A percentile compares a stretch with the other conserved stretches of the same genome.
Conservation (phyloP, 805 yeast genomes). For the Candida qinlingensis region DNA sequence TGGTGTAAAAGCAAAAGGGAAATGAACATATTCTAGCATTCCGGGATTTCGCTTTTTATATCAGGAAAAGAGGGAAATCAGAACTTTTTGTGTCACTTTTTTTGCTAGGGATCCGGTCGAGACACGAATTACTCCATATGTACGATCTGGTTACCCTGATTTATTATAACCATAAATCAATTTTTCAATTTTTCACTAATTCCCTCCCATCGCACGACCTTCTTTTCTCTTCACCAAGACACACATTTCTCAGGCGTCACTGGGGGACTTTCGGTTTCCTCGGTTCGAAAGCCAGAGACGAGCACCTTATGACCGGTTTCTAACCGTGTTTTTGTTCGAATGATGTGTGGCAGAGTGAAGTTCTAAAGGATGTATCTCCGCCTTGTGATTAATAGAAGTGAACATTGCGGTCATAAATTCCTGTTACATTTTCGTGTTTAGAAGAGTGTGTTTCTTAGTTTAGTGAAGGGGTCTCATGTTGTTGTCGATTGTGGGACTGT, state of each 20-base stretch:
- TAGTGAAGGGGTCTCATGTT: not conserved
- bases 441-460: not conserved
- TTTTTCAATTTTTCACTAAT: no score
- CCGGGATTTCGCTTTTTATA: no score
- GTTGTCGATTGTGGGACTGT: not conserved
- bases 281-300: slow-evolving; percentile 11
- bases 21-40: no score
- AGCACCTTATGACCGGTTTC: not conserved
- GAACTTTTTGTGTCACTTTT: no score
- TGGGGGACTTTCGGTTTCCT: not conserved
- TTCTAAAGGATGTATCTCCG: slow-evolving; percentile 15
- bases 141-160: no score
- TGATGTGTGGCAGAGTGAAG: slow-evolving; percentile 8
- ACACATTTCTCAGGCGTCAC: slow-evolving; percentile 12
- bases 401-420: slow-evolving; percentile 19
- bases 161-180: no score
- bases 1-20: no score
- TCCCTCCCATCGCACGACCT: not conserved
- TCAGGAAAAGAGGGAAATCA: no score
- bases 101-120: no score
- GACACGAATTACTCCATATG: no score
- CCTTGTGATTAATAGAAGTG: slow-evolving; percentile 8
- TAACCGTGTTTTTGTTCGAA: not conserved
- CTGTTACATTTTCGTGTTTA: slow-evolving; percentile 5
- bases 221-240: not conserved